Conservation (phyloP, 2,329 filamentous ascomycete species). For the Alternaria rosae region DNA sequence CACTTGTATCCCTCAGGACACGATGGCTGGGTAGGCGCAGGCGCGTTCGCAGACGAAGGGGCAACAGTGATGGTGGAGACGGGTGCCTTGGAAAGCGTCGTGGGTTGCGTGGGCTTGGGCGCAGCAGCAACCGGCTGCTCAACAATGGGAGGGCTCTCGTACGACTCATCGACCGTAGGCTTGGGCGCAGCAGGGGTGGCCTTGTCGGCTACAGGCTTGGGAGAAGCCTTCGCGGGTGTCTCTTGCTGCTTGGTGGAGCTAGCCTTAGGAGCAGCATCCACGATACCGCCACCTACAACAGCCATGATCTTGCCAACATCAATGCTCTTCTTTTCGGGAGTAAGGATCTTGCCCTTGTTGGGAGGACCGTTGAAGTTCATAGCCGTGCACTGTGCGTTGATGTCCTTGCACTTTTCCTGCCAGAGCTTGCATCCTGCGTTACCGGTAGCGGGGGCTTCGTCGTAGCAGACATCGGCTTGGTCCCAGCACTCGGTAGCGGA, state of each 20-base stretch:
- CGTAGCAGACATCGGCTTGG: constrained; percentile 68
- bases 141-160: constrained; percentile 12
- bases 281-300: constrained; percentile 20
- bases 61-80: constrained; percentile 23
- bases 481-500: constrained; percentile 57
- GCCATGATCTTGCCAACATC: constrained; percentile 41
- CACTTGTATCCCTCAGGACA: constrained; percentile 34
- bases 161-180: constrained; percentile 19
- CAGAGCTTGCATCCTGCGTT: constrained; percentile 66
- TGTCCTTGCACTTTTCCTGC: constrained; percentile 66
- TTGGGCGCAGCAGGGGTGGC: constrained; percentile 12
- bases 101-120: not conserved
- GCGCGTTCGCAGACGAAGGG: constrained; percentile 23
- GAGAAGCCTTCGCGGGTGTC: constrained; percentile 8
- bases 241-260: constrained; percentile 13
- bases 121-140: constrained; percentile 7
- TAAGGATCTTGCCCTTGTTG: constrained; percentile 52
- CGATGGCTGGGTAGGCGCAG: constrained; percentile 27
- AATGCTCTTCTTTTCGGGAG: constrained; percentile 36
- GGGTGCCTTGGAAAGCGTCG: not conserved
- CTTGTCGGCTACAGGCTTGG: constrained; percentile 5
- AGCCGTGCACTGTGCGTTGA: constrained; percentile 53
- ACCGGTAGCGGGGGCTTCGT: constrained; percentile 66
- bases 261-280: constrained; percentile 25
- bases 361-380: constrained; percentile 55